Evolutionary conservation across 192 early-diverging fungal species (phyloP).

Genomic region (Podila epicladia): DNA sequence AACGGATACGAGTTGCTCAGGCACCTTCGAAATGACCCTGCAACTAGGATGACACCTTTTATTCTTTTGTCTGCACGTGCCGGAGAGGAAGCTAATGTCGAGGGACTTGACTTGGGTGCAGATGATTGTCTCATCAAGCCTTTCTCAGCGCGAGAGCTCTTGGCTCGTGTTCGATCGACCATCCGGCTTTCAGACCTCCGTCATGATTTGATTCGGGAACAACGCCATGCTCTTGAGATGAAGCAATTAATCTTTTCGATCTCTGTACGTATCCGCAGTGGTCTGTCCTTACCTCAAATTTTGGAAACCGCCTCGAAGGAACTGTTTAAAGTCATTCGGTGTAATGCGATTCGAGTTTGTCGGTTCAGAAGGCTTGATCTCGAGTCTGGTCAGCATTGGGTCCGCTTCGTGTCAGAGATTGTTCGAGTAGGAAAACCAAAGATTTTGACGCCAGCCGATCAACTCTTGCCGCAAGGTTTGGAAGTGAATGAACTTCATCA

Average conservation of each 20-base stretch:
- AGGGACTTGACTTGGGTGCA: slow-evolving; percentile 65
- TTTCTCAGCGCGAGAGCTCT: slow-evolving; percentile 59
- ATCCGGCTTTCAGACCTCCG: slow-evolving; percentile 59
- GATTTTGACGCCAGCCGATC: slow-evolving; percentile 23
- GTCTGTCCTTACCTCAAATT: slow-evolving; percentile 39
- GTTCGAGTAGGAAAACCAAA: slow-evolving; percentile 34
- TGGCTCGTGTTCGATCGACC: slow-evolving; percentile 63
- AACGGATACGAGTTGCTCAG: slow-evolving; percentile 63
- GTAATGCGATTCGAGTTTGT: slow-evolving; percentile 46
- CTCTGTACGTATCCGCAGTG: slow-evolving; percentile 44
- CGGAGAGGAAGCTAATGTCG: slow-evolving; percentile 62
- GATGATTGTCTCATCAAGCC: slow-evolving; percentile 68
- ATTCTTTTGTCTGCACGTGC: slow-evolving; percentile 67
- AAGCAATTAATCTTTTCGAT: slow-evolving; percentile 54
- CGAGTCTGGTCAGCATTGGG: slow-evolving; percentile 38
- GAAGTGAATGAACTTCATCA: slow-evolving; percentile 8
- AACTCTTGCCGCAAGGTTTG: slow-evolving; percentile 29
- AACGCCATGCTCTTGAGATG: slow-evolving; percentile 44
- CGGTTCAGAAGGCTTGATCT: slow-evolving; percentile 24
- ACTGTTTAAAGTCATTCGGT: slow-evolving; percentile 46
- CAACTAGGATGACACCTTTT: slow-evolving; percentile 58
- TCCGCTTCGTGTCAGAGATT: slow-evolving; percentile 36
- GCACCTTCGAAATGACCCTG: slow-evolving; percentile 43
- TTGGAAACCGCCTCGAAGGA: slow-evolving; percentile 40
- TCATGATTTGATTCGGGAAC: slow-evolving; percentile 50